Conservation (phyloP, 2,329 filamentous ascomycete species). For the Colletotrichum paranaense region DNA sequence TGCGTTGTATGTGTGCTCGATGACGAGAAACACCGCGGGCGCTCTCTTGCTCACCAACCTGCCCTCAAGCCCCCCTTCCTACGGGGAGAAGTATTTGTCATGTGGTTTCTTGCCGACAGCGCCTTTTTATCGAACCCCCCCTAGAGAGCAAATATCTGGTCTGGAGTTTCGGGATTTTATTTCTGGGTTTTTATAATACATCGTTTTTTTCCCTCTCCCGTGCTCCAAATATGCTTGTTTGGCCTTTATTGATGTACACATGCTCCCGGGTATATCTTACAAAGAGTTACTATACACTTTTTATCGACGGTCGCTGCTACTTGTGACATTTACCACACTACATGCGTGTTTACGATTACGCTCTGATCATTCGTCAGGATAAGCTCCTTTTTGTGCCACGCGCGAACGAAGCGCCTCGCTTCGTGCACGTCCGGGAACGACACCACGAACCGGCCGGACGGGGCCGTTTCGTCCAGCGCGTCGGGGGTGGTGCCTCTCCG, state of each 20-base stretch:
- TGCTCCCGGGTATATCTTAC: background rate
- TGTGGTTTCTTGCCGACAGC: conserved; percentile 29
- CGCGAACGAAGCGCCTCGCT: conserved; percentile 53
- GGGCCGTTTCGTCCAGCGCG: conserved; percentile 15
- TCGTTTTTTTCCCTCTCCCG: conserved; percentile 6
- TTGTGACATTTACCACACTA: conserved; percentile 26
- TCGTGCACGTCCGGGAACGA: conserved; percentile 44
- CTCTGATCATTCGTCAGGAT: background rate
- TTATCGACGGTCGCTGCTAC: background rate
- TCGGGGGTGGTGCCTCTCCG: background rate
- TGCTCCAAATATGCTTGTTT: background rate
- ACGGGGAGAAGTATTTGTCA: conserved; percentile 27
- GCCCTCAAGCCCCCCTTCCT: background rate
- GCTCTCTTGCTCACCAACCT: background rate
- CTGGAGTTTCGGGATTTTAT: conserved; percentile 59
- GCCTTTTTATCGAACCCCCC: conserved; percentile 37
- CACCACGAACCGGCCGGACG: conserved; percentile 46
- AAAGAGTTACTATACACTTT: background rate
- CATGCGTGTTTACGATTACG: conserved; percentile 22
- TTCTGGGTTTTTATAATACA: conserved; percentile 55
- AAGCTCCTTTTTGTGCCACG: conserved; percentile 52
- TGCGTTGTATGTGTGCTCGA: background rate
- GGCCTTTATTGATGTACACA: background rate
- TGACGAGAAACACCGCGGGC: conserved; percentile 1
- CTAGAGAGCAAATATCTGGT: conserved; percentile 56